Conservation (phyloP, 371 early-diverging fungal species). For the Mortierella sp. region DNA sequence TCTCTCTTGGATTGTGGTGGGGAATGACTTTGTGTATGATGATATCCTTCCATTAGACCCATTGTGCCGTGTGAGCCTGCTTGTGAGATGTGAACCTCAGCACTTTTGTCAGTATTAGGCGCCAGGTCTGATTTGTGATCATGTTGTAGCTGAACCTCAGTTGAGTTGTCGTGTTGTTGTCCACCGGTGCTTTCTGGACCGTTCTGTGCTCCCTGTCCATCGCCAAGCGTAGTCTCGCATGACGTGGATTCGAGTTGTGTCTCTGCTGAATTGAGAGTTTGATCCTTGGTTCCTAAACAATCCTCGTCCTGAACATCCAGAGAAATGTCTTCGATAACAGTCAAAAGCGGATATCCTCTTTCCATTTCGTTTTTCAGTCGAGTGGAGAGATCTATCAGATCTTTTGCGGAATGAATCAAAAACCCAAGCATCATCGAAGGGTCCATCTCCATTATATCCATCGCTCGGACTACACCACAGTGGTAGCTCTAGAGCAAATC, state of each 20-base stretch:
- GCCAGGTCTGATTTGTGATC: neutral
- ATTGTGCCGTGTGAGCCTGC: neutral
- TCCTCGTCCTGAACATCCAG: neutral
- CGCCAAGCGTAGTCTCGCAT: neutral
- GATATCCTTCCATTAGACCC: neutral
- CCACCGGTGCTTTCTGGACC: no score
- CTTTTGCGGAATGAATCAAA: constrained; percentile 71
- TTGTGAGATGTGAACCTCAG: neutral
- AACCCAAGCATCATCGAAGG: constrained; percentile 96
- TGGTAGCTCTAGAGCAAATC: constrained; percentile 72
- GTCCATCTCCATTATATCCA: constrained; percentile 83
- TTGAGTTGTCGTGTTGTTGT: no score
- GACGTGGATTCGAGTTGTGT: neutral
- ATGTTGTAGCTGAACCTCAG: no score
- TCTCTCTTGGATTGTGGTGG: constrained; percentile 18
- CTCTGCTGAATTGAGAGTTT: neutral
- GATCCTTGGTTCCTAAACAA: neutral
- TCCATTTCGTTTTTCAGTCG: constrained; percentile 54
- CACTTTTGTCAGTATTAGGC: neutral
- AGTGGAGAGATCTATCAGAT: constrained; percentile 70
- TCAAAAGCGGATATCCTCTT: constrained; percentile 28
- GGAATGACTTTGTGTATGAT: neutral
- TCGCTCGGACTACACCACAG: constrained; percentile 77
- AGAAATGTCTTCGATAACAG: constrained; percentile 19
- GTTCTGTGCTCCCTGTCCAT: no score